phyloP scores from a whole-genome alignment of 345 rosid species.

The Combretum micranthum region DNA sequence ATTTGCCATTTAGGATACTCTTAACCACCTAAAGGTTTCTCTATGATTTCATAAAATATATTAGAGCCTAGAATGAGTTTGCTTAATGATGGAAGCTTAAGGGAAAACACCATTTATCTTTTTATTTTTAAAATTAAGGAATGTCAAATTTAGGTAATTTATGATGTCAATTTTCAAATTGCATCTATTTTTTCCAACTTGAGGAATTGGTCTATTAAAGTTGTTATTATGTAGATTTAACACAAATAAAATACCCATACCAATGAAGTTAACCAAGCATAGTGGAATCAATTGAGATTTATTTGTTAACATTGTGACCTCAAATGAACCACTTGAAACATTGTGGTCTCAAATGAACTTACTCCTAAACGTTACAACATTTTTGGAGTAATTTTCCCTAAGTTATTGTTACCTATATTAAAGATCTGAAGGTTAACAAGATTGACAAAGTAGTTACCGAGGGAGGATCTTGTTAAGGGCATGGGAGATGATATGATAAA shows the following conservation, averaged over 20 bases:
- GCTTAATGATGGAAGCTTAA: background rate
- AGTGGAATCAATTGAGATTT: no score
- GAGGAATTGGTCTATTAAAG: slow-evolving; percentile 14
- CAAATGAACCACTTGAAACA: no score
- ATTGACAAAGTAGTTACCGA: slow-evolving; percentile 7
- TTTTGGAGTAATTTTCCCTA: slow-evolving; percentile 10
- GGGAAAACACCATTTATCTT: background rate
- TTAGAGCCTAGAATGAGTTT: slow-evolving; percentile 10
- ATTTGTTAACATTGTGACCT: no score
- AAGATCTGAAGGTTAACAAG: background rate
- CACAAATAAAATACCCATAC: background rate
- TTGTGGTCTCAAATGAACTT: no score
- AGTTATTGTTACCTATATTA: slow-evolving; percentile 14
- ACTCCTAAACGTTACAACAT: no score
- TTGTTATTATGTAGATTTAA: slow-evolving; percentile 12
- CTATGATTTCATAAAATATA: slow-evolving; percentile 1
- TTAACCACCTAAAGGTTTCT: rapidly evolving
- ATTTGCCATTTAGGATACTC: slow-evolving; percentile 5
- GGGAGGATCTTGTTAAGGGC: slow-evolving; percentile 10
- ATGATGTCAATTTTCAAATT: slow-evolving; percentile 4
- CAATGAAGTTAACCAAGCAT: slow-evolving; percentile 16
- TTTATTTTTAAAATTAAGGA: slow-evolving; percentile 3
- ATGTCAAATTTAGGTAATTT: slow-evolving; percentile 1
- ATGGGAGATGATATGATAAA: background rate
- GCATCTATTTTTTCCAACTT: background rate